Evolutionary conservation across 352 stramenopile genomes (phyloP).

Genomic region (Phytopythium oedochilum): DNA sequence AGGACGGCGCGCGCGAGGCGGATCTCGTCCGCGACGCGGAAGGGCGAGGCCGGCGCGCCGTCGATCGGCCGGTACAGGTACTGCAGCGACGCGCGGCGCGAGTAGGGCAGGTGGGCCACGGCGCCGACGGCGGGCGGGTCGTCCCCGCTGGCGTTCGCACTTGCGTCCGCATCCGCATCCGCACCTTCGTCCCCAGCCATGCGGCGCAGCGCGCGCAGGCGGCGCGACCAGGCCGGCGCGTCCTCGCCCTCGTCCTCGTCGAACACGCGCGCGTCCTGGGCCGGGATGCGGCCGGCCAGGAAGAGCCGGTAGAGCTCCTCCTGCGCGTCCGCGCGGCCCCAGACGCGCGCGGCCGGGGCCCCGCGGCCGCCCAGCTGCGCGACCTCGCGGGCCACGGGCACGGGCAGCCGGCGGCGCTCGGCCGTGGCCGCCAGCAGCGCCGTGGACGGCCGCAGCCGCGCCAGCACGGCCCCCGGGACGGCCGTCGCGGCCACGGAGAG

Average conservation of each 20-base stretch:
- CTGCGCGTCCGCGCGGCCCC: constrained; percentile 33
- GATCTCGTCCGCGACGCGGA: constrained; percentile 75
- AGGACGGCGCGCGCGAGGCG: constrained; percentile 66
- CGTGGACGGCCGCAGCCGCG: constrained; percentile 49
- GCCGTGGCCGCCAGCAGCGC: constrained; percentile 39
- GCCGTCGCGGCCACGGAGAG: constrained; percentile 13
- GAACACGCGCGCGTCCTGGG: constrained; percentile 63
- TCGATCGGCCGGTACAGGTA: constrained; percentile 76
- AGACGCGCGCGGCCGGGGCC: constrained; percentile 35
- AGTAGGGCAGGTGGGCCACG: constrained; percentile 41
- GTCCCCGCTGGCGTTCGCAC: too few species aligned
- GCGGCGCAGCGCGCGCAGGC: constrained; percentile 45
- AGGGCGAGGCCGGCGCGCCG: constrained; percentile 35
- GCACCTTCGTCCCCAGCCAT: constrained; percentile 4
- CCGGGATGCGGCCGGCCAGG: constrained; percentile 47
- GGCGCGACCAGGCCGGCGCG: constrained; percentile 57
- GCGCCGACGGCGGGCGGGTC: neutral
- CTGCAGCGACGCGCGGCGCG: constrained; percentile 37
- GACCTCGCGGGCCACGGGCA: constrained; percentile 47
- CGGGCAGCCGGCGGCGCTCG: constrained; percentile 32
- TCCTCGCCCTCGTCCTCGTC: constrained; percentile 37
- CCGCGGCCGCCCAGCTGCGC: too few species aligned
- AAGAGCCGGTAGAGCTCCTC: constrained; percentile 42
- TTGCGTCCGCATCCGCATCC: too few species aligned
- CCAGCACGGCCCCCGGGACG: constrained; percentile 16